phyloP scores from a whole-genome alignment of 2,329 filamentous ascomycete species.

The Tolypocladium paradoxum region DNA sequence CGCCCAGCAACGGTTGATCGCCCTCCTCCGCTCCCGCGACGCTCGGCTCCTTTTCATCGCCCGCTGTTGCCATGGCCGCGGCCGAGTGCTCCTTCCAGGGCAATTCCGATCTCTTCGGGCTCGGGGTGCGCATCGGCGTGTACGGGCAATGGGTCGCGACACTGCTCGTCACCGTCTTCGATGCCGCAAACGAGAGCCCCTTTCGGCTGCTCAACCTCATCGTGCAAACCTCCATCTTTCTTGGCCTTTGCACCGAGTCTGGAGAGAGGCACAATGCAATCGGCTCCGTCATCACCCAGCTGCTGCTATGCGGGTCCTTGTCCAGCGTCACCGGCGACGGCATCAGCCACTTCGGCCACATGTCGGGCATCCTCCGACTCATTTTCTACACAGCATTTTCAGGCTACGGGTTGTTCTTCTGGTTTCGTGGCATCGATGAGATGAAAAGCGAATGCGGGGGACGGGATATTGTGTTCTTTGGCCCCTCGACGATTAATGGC shows the following conservation, averaged over 20 bases:
- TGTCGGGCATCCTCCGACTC: conserved; percentile 11
- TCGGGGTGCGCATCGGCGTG: conserved; percentile 15
- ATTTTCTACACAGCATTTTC: conserved; percentile 12
- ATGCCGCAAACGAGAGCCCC: conserved; percentile 8
- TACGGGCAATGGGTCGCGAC: conserved; percentile 14
- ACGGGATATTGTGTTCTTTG: conserved; percentile 9
- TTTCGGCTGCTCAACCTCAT: conserved; percentile 18
- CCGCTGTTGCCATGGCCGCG: not conserved
- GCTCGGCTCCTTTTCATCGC: not conserved
- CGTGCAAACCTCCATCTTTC: conserved; percentile 15
- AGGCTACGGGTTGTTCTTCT: conserved; percentile 13
- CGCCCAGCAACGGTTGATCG: not conserved
- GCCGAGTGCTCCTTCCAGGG: conserved; percentile 4
- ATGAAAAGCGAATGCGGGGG: conserved; percentile 5
- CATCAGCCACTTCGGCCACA: conserved; percentile 8
- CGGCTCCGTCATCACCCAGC: conserved; percentile 13
- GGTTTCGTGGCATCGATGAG: conserved; percentile 10
- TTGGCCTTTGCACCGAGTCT: conserved; percentile 16
- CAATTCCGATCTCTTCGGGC: conserved; percentile 16
- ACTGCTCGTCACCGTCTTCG: conserved; percentile 12
- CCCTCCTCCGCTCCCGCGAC: not conserved
- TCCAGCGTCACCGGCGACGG: conserved; percentile 15
- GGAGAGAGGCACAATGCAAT: conserved; percentile 6
- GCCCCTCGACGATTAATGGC: conserved; percentile 6
- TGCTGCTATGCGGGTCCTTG: conserved; percentile 14